phyloP scores from a whole-genome alignment of 306 rosid species.

The Quercus variabilis region DNA sequence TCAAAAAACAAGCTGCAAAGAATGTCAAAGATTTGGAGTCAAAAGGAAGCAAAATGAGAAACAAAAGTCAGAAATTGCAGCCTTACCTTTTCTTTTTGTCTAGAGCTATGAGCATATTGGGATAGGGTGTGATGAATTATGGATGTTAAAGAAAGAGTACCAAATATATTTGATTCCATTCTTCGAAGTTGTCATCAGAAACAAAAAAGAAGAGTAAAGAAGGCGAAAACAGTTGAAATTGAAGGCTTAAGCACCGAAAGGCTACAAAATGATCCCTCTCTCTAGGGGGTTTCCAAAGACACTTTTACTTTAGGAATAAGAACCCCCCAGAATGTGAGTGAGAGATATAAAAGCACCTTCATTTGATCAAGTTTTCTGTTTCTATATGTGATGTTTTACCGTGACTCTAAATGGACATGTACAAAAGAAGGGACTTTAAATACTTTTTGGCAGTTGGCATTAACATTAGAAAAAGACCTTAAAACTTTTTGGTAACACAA shows the following conservation, averaged over 20 bases:
- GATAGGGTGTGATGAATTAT: neutral
- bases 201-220: conserved; percentile 24
- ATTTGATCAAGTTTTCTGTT: neutral
- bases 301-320: conserved; percentile 30
- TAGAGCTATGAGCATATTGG: conserved; percentile 11
- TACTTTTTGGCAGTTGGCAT: neutral
- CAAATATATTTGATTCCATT: conserved; percentile 24
- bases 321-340: conserved; percentile 1
- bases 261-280: conserved; percentile 47
- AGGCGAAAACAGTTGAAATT: conserved; percentile 39
- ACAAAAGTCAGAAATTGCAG: conserved; percentile 56
- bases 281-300: conserved; percentile 40
- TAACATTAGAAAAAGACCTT: no score
- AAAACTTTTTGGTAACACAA: neutral
- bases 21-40: conserved; percentile 33
- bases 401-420: neutral
- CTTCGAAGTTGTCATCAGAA: conserved; percentile 4
- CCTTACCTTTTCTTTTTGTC: conserved; percentile 32
- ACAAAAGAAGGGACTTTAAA: neutral
- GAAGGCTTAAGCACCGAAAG: conserved; percentile 83
- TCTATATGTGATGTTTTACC: neutral
- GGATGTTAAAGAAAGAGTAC: conserved; percentile 14
- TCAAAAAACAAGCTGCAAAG: conserved; percentile 25
- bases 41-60: conserved; percentile 21
- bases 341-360: neutral